These are phyloP conservation scores for Pythium vanterpoolii DNA, from an alignment of 352 stramenopile species.

Conservation along the genomic window DNA sequence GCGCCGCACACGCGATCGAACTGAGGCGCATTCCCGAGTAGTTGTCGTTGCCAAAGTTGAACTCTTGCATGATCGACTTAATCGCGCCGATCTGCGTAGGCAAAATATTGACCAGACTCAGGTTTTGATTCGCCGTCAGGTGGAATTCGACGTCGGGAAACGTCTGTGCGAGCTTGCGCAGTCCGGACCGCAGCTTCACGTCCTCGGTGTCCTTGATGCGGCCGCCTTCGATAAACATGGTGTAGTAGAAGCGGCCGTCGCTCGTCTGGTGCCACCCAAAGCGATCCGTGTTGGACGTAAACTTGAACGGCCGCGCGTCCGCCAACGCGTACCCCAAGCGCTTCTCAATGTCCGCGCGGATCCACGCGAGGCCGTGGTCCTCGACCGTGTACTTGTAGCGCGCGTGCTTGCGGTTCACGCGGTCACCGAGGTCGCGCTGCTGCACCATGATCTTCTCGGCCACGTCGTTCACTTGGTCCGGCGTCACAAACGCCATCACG, in stretches of 20 bases:
- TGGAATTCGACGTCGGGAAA: constrained; percentile 93
- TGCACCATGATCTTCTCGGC: constrained; percentile 94
- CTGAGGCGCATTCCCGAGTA: constrained; percentile 78
- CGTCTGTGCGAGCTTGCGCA: constrained; percentile 90
- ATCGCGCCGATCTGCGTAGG: constrained; percentile 89
- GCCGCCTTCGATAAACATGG: constrained; percentile 86
- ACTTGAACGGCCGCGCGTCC: constrained; percentile 69
- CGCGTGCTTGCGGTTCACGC: constrained; percentile 95
- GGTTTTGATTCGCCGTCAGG: constrained; percentile 94
- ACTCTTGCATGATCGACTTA: constrained; percentile 89
- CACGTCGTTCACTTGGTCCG: constrained; percentile 87
- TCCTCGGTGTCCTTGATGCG: constrained; percentile 91
- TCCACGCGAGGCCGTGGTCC: constrained; percentile 94
- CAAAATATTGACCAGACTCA: constrained; percentile 93
- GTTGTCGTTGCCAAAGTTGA: constrained; percentile 88
- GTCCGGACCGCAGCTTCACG: constrained; percentile 83
- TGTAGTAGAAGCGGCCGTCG: constrained; percentile 75
- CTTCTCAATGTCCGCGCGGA: constrained; percentile 91
- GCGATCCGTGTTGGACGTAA: constrained; percentile 64
- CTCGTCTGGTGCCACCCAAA: constrained; percentile 75
- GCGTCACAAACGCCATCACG: constrained; percentile 94
- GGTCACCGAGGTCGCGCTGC: constrained; percentile 96
- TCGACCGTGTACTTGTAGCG: constrained; percentile 99
- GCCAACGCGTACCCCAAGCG: constrained; percentile 94
- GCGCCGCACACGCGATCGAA: constrained; percentile 94